Evolutionary conservation across 306 rosid species (phyloP).

Genomic region (Luffa aegyptiaca): DNA sequence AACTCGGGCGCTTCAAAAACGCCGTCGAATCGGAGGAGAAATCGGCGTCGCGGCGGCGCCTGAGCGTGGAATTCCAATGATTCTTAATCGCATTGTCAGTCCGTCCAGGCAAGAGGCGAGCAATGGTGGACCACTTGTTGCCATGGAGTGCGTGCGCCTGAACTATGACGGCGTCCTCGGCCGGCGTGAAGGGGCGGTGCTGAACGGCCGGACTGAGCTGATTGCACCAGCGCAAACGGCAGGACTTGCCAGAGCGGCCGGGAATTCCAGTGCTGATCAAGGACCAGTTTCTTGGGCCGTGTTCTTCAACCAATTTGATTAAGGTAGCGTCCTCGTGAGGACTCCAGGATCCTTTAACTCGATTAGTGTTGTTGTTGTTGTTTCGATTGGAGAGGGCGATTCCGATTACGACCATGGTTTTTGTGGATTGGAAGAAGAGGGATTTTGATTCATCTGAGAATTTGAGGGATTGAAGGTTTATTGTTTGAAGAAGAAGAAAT

Average conservation of each 20-base stretch:
- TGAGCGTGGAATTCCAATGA: slow-evolving; percentile 92
- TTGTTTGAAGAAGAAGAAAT: background rate
- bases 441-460: background rate
- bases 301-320: slow-evolving; percentile 36
- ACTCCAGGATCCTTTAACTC: slow-evolving; percentile 80
- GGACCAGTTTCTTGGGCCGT: slow-evolving; percentile 81
- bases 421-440: too few relatives aligned
- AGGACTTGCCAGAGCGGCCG: slow-evolving; percentile 80
- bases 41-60: slow-evolving; percentile 29
- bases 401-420: background rate
- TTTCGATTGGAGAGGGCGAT: background rate
- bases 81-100: slow-evolving; percentile 91
- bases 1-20: background rate
- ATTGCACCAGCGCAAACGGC: slow-evolving; percentile 84
- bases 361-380: slow-evolving; percentile 1
- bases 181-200: slow-evolving; percentile 63
- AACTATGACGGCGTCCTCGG: slow-evolving; percentile 53
- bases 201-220: slow-evolving; percentile 89
- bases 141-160: slow-evolving; percentile 65
- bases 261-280: slow-evolving; percentile 59
- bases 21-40: background rate
- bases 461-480: background rate
- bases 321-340: slow-evolving; percentile 65
- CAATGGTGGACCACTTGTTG: slow-evolving; percentile 92
- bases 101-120: slow-evolving; percentile 73